These are phyloP conservation scores for Trifolium pratense DNA, from an alignment of 306 rosid species.

Conservation along the genomic window DNA sequence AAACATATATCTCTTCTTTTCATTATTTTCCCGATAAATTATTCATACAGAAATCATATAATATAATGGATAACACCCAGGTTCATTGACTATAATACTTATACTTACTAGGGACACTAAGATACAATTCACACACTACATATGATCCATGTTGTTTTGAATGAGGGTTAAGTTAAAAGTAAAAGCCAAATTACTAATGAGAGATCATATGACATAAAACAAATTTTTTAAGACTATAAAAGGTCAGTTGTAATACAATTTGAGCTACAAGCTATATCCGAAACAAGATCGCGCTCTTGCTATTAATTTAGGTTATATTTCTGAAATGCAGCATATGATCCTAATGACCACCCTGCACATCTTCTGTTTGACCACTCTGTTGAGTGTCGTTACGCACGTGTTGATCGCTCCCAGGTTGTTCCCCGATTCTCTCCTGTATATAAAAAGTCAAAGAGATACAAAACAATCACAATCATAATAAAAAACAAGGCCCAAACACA, in stretches of 20 bases:
- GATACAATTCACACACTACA: constrained; percentile 57
- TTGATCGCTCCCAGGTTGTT: constrained; percentile 64
- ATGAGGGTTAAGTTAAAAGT: constrained; percentile 20
- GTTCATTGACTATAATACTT: constrained; percentile 47
- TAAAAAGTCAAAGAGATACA: too few relatives aligned
- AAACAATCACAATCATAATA: too few relatives aligned
- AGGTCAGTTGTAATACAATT: constrained; percentile 11
- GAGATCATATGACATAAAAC: constrained; percentile 52
- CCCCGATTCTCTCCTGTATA: constrained; percentile 82
- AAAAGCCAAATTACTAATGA: constrained; percentile 46
- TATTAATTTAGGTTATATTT: constrained; percentile 76
- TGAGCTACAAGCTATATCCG: constrained; percentile 66
- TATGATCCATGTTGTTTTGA: constrained; percentile 50
- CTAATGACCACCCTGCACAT: constrained; percentile 55
- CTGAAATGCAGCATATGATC: constrained; percentile 47
- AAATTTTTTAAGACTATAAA: constrained; percentile 56
- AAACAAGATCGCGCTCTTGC: constrained; percentile 59
- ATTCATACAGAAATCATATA: constrained; percentile 33
- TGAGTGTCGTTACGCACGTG: constrained; percentile 57
- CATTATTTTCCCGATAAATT: constrained; percentile 32
- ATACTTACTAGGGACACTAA: constrained; percentile 45
- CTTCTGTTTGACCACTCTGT: constrained; percentile 59
- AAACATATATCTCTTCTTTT: too few relatives aligned
- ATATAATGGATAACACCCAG: constrained; percentile 29
- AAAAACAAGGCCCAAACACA: too few relatives aligned